These are phyloP conservation scores for Collybia sordida DNA, from an alignment of 768 basidiomycete genomes.

Conservation along the genomic window DNA sequence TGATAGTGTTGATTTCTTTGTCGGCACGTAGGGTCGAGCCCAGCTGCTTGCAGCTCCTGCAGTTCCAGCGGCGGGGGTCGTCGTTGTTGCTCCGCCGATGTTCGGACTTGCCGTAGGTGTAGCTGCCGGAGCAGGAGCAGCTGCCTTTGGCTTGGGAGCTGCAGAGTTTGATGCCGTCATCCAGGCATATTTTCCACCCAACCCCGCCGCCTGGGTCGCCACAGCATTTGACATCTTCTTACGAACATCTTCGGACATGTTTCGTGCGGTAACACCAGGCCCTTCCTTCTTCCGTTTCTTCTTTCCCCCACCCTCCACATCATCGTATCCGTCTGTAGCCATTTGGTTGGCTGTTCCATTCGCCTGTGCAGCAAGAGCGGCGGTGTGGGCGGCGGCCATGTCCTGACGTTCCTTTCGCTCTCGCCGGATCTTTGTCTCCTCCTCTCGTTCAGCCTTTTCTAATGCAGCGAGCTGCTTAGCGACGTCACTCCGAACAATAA, in stretches of 20 bases:
- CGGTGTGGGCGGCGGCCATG: constrained; percentile 67
- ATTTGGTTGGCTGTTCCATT: constrained; percentile 31
- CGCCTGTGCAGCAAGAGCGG: constrained; percentile 59
- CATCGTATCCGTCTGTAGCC: constrained; percentile 33
- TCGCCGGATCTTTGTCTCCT: constrained; percentile 71
- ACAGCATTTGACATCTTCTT: constrained; percentile 93
- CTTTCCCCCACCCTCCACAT: constrained; percentile 54
- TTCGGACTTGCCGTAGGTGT: constrained; percentile 16
- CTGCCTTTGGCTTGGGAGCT: constrained; percentile 34
- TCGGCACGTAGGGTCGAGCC: constrained; percentile 64
- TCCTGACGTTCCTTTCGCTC: constrained; percentile 81
- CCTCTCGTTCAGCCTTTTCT: constrained; percentile 81
- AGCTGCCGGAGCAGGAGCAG: constrained; percentile 23
- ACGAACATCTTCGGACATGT: constrained; percentile 88
- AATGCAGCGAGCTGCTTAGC: constrained; percentile 74
- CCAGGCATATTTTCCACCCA: constrained; percentile 85
- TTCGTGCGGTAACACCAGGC: constrained; percentile 79
- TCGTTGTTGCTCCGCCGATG: constrained; percentile 22
- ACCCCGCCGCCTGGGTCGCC: constrained; percentile 85
- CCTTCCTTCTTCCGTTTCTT: constrained; percentile 86
- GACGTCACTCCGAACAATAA: constrained; percentile 75
- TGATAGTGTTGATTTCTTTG: constrained; percentile 42
- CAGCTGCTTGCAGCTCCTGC: constrained; percentile 39
- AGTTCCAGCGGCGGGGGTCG: constrained; percentile 21
- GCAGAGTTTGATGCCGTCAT: constrained; percentile 69